These are phyloP conservation scores for Ogataea nonfermentans DNA, from an alignment of 805 yeast species.

Conservation along the genomic window DNA sequence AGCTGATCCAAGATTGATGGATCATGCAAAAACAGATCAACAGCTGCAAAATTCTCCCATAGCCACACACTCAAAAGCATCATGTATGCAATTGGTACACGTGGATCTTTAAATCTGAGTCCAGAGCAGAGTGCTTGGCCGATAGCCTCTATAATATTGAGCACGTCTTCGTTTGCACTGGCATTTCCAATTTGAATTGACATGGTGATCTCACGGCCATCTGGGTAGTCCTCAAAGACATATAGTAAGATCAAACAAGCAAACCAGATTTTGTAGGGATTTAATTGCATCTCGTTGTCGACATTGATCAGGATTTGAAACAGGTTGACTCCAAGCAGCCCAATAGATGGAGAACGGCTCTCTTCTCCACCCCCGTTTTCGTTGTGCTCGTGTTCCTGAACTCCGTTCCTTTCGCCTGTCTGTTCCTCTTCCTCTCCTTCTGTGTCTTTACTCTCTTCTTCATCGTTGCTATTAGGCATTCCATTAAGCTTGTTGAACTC, in stretches of 20 bases:
- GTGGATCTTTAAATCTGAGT: slow-evolving; percentile 59
- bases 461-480: slow-evolving; percentile 17
- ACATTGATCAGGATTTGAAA: slow-evolving; percentile 72
- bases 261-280: slow-evolving; percentile 89
- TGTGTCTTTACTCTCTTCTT: slow-evolving; percentile 7
- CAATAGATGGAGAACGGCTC: slow-evolving; percentile 22
- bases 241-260: slow-evolving; percentile 64
- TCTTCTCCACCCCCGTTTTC: not conserved
- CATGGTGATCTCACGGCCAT: slow-evolving; percentile 47
- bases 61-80: slow-evolving; percentile 75
- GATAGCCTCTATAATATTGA: slow-evolving; percentile 70
- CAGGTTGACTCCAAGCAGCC: slow-evolving; percentile 53
- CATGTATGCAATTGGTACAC: slow-evolving; percentile 75
- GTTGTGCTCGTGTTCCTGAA: too few species aligned
- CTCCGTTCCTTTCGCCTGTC: not conserved
- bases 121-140: slow-evolving; percentile 70
- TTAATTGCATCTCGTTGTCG: slow-evolving; percentile 66
- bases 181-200: slow-evolving; percentile 57
- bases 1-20: slow-evolving; percentile 64
- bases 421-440: slow-evolving; percentile 1
- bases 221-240: slow-evolving; percentile 55
- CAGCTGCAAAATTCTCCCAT: slow-evolving; percentile 73
- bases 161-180: slow-evolving; percentile 64
- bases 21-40: slow-evolving; percentile 71
- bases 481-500: slow-evolving; percentile 36